A percentile compares a stretch with the other conserved stretches of the same genome.
These are phyloP conservation scores for Cyberlindnera meyerae DNA, from an alignment of 805 yeast species.

Conservation along the genomic window DNA sequence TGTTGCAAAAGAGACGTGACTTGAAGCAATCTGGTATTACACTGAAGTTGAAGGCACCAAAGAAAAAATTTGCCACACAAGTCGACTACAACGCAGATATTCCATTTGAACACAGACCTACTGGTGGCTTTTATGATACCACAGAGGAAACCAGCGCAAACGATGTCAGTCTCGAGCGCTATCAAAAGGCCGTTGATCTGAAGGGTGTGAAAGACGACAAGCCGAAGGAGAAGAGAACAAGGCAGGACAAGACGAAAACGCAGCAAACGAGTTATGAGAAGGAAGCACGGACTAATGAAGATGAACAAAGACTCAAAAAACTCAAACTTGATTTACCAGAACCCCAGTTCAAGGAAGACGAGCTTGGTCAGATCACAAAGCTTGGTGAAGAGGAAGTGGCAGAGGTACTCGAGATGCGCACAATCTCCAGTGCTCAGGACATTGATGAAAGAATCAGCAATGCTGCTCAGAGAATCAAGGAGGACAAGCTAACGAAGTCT, in stretches of 20 bases:
- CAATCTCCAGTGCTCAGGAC: slow-evolving; percentile 4
- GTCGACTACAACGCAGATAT: slow-evolving; percentile 83
- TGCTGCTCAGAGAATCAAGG: slow-evolving; percentile 37
- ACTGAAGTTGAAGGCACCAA: slow-evolving; percentile 43
- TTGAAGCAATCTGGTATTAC: slow-evolving; percentile 74
- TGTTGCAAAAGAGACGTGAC: slow-evolving; percentile 75
- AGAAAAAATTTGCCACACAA: slow-evolving; percentile 50
- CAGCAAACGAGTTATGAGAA: slow-evolving; percentile 22
- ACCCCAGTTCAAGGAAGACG: slow-evolving; percentile 27
- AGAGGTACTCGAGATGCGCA: slow-evolving; percentile 7
- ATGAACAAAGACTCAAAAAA: slow-evolving; percentile 11
- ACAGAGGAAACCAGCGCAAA: slow-evolving; percentile 49
- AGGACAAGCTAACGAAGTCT: slow-evolving; percentile 34
- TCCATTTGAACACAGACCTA: slow-evolving; percentile 70
- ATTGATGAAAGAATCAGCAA: slow-evolving; percentile 17
- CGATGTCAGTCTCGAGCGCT: slow-evolving; percentile 32
- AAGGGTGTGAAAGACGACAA: slow-evolving; percentile 39
- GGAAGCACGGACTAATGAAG: slow-evolving; percentile 7
- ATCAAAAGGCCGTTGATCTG: slow-evolving; percentile 38
- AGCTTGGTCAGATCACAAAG: slow-evolving; percentile 13
- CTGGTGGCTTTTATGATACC: slow-evolving; percentile 63
- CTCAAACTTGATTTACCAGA: slow-evolving; percentile 29
- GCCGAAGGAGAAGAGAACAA: slow-evolving; percentile 29
- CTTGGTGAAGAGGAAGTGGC: slow-evolving; percentile 13
- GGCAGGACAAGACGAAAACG: slow-evolving; percentile 23